Conservation (phyloP, 73 alveolate species). For the Urostyla sp. region DNA sequence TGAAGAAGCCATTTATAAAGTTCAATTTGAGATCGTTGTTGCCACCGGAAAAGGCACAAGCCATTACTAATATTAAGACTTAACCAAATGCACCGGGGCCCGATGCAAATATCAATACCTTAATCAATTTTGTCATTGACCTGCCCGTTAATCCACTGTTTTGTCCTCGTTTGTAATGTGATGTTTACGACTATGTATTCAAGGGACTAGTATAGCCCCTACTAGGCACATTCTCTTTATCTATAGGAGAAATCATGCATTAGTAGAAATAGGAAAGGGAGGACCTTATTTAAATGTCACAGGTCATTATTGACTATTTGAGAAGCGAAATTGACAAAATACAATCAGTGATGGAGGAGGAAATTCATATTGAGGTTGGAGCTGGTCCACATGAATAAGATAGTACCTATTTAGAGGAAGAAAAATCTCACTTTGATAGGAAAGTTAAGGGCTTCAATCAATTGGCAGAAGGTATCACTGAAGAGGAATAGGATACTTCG, state of each 20-base stretch:
- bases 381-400: no score
- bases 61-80: conserved; percentile 72
- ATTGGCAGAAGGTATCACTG: background rate
- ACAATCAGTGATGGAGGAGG: background rate
- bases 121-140: conserved; percentile 82
- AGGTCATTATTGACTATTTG: background rate
- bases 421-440: conserved; percentile 1
- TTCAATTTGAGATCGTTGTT: conserved; percentile 77
- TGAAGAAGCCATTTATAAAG: conserved; percentile 89
- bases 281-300: conserved; percentile 5
- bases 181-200: conserved; percentile 71
- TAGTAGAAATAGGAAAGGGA: conserved; percentile 22
- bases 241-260: conserved; percentile 28
- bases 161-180: conserved; percentile 68
- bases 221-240: conserved; percentile 86
- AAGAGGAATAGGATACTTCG: background rate
- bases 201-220: conserved; percentile 87
- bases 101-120: conserved; percentile 92
- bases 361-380: background rate
- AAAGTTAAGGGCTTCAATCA: background rate
- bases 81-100: conserved; percentile 95
- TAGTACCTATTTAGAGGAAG: background rate
- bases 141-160: conserved; percentile 79
- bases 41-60: conserved; percentile 72
- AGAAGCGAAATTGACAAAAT: background rate